Evolutionary conservation across 192 early-diverging fungal genomes (phyloP).

Genomic region (Oehlia diaphana): DNA sequence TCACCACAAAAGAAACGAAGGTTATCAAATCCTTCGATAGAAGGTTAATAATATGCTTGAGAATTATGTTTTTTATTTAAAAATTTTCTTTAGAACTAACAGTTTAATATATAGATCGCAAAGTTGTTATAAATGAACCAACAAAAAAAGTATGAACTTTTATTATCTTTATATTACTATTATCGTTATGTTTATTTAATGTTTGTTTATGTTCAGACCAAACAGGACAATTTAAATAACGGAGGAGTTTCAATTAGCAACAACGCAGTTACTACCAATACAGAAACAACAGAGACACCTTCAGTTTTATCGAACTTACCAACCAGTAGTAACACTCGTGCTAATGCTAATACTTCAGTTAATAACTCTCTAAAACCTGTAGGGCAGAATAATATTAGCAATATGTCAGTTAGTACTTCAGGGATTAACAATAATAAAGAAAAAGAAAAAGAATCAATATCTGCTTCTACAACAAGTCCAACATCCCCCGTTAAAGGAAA

Average conservation of each 20-base stretch:
- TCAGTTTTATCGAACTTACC: not conserved
- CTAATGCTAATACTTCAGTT: not conserved
- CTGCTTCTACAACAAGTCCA: slow-evolving; percentile 7
- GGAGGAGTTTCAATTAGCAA: not conserved
- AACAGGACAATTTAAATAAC: not conserved
- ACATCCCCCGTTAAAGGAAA: not conserved
- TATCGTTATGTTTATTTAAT: not conserved
- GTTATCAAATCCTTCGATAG: not conserved
- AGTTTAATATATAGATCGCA: not conserved
- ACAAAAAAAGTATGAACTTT: not conserved
- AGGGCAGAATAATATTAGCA: not conserved
- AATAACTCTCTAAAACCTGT: not conserved
- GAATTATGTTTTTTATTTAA: not conserved
- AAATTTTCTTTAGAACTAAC: not conserved
- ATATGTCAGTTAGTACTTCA: not conserved
- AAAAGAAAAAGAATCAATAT: not conserved
- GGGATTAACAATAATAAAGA: not conserved
- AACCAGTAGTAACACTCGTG: not conserved
- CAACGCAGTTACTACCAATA: not conserved
- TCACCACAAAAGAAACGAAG: slow-evolving; percentile 7
- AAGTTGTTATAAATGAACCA: slow-evolving; percentile 4
- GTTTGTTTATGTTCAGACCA: not conserved
- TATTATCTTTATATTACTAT: not conserved
- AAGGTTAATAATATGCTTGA: not conserved
- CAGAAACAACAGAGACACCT: not conserved